Percentiles rank a stretch among this genome's conserved stretches.
phyloP scores from a whole-genome alignment of 495 filamentous ascomycete genomes.

The Hypoxylon trugodes region DNA sequence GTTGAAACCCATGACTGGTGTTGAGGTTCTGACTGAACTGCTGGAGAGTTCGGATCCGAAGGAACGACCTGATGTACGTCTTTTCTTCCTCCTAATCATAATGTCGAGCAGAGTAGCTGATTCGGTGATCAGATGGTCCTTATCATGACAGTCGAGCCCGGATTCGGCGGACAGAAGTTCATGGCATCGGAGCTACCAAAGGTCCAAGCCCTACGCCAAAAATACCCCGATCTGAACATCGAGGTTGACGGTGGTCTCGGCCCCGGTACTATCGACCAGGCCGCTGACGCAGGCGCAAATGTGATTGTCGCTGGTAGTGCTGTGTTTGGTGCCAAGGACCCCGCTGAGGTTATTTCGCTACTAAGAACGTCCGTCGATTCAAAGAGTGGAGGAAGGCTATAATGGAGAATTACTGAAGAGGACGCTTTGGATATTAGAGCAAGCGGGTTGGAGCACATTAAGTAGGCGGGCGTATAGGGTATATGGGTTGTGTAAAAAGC shows the following conservation, averaged over 20 bases:
- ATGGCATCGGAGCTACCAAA: slow-evolving; percentile 96
- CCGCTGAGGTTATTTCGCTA: slow-evolving; percentile 80
- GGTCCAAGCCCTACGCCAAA: slow-evolving; percentile 79
- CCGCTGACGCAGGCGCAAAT: slow-evolving; percentile 94
- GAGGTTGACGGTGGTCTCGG: slow-evolving; percentile 96
- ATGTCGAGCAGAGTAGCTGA: neutral
- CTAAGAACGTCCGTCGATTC: slow-evolving; percentile 82
- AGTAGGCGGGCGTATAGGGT: no score
- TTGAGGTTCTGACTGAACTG: slow-evolving; percentile 90
- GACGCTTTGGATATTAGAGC: neutral
- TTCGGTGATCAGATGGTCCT: slow-evolving; percentile 83
- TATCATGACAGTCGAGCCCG: slow-evolving; percentile 97
- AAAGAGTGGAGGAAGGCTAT: slow-evolving; percentile 52
- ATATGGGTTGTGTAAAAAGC: neutral
- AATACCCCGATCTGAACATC: slow-evolving; percentile 92
- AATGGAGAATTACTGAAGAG: neutral
- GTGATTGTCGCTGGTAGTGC: slow-evolving; percentile 98
- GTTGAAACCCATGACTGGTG: slow-evolving; percentile 90
- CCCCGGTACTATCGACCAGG: slow-evolving; percentile 88
- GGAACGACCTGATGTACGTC: slow-evolving; percentile 89
- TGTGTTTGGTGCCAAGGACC: slow-evolving; percentile 91
- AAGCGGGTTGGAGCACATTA: neutral
- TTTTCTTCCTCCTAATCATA: slow-evolving; percentile 5
- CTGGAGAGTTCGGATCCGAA: slow-evolving; percentile 72
- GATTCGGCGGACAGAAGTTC: slow-evolving; percentile 98